phyloP scores from a whole-genome alignment of 2,329 filamentous ascomycete species.

The Madurella mycetomatis region DNA sequence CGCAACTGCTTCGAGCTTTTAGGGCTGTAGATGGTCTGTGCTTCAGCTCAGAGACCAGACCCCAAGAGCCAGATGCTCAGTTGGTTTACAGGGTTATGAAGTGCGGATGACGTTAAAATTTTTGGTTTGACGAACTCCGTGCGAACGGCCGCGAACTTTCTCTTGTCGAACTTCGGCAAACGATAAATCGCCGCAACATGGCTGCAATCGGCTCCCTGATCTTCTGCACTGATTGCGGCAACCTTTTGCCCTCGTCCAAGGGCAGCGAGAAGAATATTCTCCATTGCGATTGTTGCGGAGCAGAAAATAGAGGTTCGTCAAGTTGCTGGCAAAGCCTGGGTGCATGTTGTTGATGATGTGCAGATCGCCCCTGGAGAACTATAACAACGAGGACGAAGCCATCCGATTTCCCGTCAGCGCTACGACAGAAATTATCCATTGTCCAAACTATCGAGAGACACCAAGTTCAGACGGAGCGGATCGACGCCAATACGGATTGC shows the following conservation, averaged over 20 bases:
- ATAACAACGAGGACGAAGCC: conserved; percentile 82
- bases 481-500: conserved; percentile 66
- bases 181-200: conserved; percentile 48
- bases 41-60: not conserved
- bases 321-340: not conserved
- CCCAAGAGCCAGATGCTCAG: not conserved
- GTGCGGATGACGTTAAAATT: conserved; percentile 6
- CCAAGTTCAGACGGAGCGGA: conserved; percentile 64
- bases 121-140: not conserved
- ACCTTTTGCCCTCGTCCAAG: conserved; percentile 76
- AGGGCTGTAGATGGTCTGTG: conserved; percentile 7
- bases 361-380: conserved; percentile 35
- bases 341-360: conserved; percentile 9
- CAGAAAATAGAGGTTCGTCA: conserved; percentile 70
- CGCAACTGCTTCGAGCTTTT: not conserved
- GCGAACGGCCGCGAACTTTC: not conserved
- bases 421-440: conserved; percentile 82
- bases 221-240: conserved; percentile 91
- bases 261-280: conserved; percentile 72
- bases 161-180: not conserved
- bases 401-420: conserved; percentile 82
- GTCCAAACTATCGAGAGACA: conserved; percentile 76
- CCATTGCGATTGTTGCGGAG: conserved; percentile 79
- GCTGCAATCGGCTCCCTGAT: conserved; percentile 84
- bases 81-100: too few species aligned